phyloP scores from a whole-genome alignment of 106 monocot genomes.

The Vanilla planifolia region DNA sequence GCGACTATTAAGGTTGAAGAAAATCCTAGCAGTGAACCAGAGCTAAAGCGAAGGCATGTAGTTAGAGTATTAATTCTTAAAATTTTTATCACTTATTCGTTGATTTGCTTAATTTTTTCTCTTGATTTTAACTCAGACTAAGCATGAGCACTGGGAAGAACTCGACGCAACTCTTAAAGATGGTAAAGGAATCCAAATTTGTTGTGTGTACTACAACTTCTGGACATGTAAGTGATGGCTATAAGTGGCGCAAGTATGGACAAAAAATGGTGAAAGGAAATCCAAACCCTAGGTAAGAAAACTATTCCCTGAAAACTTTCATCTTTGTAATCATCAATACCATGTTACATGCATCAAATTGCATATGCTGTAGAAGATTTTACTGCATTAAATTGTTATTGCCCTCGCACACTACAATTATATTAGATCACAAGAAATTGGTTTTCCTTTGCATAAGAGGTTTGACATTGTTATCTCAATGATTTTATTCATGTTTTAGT shows the following conservation, averaged over 20 bases:
- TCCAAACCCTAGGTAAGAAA: slow-evolving; percentile 6
- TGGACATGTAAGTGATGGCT: slow-evolving; percentile 14
- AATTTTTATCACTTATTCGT: background rate
- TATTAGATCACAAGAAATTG: too few species aligned
- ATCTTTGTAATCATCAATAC: background rate
- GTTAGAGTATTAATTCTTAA: background rate
- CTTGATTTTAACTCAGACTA: slow-evolving; percentile 20
- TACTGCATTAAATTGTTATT: too few species aligned
- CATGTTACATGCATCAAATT: too few species aligned
- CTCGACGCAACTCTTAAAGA: slow-evolving; percentile 35
- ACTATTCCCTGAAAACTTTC: background rate
- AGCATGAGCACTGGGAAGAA: slow-evolving; percentile 22
- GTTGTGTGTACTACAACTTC: slow-evolving; percentile 40
- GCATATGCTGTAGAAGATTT: too few species aligned
- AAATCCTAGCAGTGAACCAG: slow-evolving; percentile 33
- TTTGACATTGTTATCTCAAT: too few species aligned
- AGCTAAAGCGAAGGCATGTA: slow-evolving; percentile 62
- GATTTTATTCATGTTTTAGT: too few species aligned
- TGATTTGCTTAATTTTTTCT: background rate
- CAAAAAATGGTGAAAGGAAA: slow-evolving; percentile 11
- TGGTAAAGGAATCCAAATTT: slow-evolving; percentile 58
- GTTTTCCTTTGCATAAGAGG: too few species aligned
- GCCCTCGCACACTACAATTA: too few species aligned
- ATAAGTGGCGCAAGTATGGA: slow-evolving; percentile 6
- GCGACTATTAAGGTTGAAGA: slow-evolving; percentile 35